Conservation (phyloP, 1,139 yeast genomes). For the Yamadazyma conglobata region DNA sequence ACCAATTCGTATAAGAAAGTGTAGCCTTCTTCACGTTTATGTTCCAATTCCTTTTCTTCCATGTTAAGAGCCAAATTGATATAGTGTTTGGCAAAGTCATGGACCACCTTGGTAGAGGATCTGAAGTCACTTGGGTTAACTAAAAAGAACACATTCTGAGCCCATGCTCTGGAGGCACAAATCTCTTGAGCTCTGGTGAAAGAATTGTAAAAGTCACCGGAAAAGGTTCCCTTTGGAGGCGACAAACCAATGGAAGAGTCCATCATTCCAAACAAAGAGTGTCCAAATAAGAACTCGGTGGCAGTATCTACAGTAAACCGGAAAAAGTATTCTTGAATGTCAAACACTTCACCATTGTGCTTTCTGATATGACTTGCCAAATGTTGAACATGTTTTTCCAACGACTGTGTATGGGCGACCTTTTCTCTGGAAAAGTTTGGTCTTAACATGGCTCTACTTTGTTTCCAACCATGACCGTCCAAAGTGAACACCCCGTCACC, state of each 20-base stretch:
- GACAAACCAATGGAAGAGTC: conserved; percentile 27
- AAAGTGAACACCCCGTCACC: conserved; percentile 57
- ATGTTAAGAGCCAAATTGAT: conserved; percentile 28
- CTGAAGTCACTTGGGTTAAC: conserved; percentile 23
- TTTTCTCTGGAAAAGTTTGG: conserved; percentile 55
- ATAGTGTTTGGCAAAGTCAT: conserved; percentile 26
- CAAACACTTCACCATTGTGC: conserved; percentile 24
- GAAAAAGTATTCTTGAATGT: conserved; percentile 35
- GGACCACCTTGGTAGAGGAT: conserved; percentile 20
- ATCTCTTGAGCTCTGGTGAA: conserved; percentile 29
- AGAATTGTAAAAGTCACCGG: conserved; percentile 23
- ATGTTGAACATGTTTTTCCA: conserved; percentile 42
- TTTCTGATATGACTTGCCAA: conserved; percentile 30
- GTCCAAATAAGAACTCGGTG: conserved; percentile 41
- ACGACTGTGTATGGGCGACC: conserved; percentile 42
- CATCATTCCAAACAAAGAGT: conserved; percentile 28
- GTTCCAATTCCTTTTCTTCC: conserved; percentile 17
- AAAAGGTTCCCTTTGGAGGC: conserved; percentile 13
- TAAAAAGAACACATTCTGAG: conserved; percentile 26
- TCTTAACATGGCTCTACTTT: conserved; percentile 50
- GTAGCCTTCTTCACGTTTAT: conserved; percentile 20
- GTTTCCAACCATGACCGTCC: conserved; percentile 55
- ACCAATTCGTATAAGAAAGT: conserved; percentile 28
- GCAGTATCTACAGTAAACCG: conserved; percentile 40
- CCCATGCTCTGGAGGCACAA: conserved; percentile 28